Base-by-base conservation (phyloP, 176 grass and related monocot species). In the Carex parvula region DNA sequence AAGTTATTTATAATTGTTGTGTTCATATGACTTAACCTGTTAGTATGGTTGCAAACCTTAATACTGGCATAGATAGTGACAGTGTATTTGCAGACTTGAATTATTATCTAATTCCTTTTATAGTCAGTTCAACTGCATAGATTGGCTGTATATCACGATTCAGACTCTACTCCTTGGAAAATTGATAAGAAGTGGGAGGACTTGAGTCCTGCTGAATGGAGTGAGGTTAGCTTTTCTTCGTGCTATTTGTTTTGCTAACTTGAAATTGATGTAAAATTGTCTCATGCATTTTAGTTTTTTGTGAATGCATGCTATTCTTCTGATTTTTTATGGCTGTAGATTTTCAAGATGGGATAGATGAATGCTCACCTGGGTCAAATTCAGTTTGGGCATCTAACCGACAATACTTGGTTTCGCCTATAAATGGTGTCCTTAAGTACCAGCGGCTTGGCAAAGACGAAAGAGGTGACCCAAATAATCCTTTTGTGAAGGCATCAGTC, bases 341-440 rank as follows among this genome's bases (percentile, higher is more conserved):
- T 98, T 84, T 98, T 87, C 91, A 93, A 90, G 91, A 89, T 90
- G 92, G 95, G 42, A 98, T 98, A 3, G 86, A 91, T 68, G 92
- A 90, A 84, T 22, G 42, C 81, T 86, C 73, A 21, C 24, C 81
- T 64, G 18, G 82, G 68, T 32, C 74, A 56, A 82, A 78, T 84
- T 93, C 85, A 60, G 33, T 89, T 82, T 89, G 91, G 92, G 89
- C 95, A 63, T 79, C 86, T 72, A 91, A 92, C 85, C 87, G 85
- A 35, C 93, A 83, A 52, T 98, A 98, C 87, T 79, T 98, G 85
- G 88, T 98, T 77, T 95, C 92, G 6, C 95, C 95, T 80, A 98
- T 98, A 93, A 98, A 95, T 93, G 95, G 92, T 85, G 90, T 89
- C 18, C 95, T 98, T 77, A 98, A 98, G 91, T 98, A 98, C 81